Evolutionary conservation across 192 early-diverging fungal genomes (phyloP), one percentile per base, ranked within the genome.

Genomic region (Coemansia aciculifera): DNA sequence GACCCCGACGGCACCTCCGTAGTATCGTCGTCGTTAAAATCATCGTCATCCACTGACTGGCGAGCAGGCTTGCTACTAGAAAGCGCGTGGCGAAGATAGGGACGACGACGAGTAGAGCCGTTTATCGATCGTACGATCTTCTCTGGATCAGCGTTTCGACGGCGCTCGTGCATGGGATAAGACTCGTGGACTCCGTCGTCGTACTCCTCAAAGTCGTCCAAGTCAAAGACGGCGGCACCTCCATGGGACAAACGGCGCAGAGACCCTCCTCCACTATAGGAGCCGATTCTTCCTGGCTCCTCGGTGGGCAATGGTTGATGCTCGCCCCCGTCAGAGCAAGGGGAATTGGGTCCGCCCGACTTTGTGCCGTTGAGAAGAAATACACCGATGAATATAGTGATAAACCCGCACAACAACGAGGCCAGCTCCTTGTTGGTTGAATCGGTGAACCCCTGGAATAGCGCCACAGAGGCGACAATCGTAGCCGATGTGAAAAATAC

Each of bases 401-500:
- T 75, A 66, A 97, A 97, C 1, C 95, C 95, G 68, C 89, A 90
- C 49, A 97, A 89, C 62, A 97, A 82, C 34, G 90, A 93, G 24
- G 91, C 85, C 68, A 94, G 85, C 78, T 94, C 91, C 13, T 91
- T 88, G 24, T 84, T 84, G 39, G 83, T 83, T 4, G 87, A 84
- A 46, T 90, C 89, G 67, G 90, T 87, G 72, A 94, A 92, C 24
- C 94, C 96, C 71, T 93, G 90, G 79, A 91, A 95, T 19, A 98
- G 86, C 37, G 95, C 90, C 9, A 93, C 89, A 0, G 94, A 95
- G 3, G 94, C 94, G 15, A 91, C 75, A 59, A 98, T 94, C 0
- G 96, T 98, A 15, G 94, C 92, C 13, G 94, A 94, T 49, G 94
- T 98, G 75, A 98, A 98, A 65, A 92, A 91, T 19, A 98, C 96